phyloP scores from a whole-genome alignment of 208 protist species.

The Crithidia brevicula region DNA sequence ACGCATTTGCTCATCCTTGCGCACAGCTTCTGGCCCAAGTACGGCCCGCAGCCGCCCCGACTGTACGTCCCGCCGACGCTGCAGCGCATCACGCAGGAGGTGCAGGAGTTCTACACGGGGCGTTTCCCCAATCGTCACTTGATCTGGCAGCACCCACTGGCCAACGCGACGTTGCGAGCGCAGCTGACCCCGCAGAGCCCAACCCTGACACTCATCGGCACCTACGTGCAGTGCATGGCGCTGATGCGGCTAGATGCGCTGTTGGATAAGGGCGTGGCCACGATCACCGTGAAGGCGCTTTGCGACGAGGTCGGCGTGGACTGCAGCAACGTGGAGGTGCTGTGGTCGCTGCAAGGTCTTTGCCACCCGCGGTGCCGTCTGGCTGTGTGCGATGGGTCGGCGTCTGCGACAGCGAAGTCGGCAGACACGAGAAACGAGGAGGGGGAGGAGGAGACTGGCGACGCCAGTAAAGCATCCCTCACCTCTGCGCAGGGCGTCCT shows the following conservation, averaged over 20 bases:
- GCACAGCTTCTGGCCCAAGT: slow-evolving; percentile 89
- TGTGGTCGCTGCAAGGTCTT: slow-evolving; percentile 54
- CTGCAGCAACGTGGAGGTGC: slow-evolving; percentile 49
- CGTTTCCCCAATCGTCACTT: slow-evolving; percentile 81
- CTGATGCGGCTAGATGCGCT: slow-evolving; percentile 91
- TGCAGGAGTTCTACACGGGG: slow-evolving; percentile 85
- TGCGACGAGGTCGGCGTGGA: slow-evolving; percentile 70
- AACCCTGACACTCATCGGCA: slow-evolving; percentile 82
- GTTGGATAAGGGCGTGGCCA: slow-evolving; percentile 33
- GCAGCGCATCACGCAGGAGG: slow-evolving; percentile 45
- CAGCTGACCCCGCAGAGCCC: slow-evolving; percentile 33
- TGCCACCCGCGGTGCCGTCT: slow-evolving; percentile 55
- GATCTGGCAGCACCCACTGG: slow-evolving; percentile 90
- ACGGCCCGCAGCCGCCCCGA: slow-evolving; percentile 30
- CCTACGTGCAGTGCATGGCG: slow-evolving; percentile 91
- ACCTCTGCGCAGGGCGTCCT: slow-evolving; percentile 2
- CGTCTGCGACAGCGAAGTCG: not conserved
- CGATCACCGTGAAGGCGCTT: slow-evolving; percentile 54
- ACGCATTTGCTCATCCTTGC: slow-evolving; percentile 88
- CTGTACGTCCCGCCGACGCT: slow-evolving; percentile 59
- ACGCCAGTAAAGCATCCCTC: not conserved
- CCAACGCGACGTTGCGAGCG: slow-evolving; percentile 67
- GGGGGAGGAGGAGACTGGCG: slow-evolving; percentile 5
- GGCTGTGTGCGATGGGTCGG: slow-evolving; percentile 31
- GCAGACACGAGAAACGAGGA: not conserved